Base-by-base conservation (phyloP, 2,329 filamentous ascomycete genomes). In the Colletotrichum lentis region DNA sequence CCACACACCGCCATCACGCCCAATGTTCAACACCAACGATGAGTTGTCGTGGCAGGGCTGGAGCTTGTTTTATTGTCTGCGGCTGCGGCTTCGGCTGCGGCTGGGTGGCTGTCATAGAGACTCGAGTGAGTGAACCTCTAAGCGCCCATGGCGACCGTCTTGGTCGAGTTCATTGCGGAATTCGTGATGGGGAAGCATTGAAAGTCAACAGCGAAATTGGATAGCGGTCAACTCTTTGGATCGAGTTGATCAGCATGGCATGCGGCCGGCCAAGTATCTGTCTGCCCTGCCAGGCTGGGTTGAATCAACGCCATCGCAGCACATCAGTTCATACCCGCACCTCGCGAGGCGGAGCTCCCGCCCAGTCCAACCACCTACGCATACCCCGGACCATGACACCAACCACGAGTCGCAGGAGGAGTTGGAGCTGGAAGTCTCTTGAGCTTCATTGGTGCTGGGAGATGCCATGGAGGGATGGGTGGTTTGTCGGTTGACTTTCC, bases 211-310 rank as follows among this genome's bases (percentile, higher is more conserved):
- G 44, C 20, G 16, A 62, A 22, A 11, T n/a, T 3, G 20, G 31
- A 35, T 16, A 24, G 31, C n/a, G 6, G 16, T 22, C 8, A 60
- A n/a, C 24, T 44, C 50, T 39, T 60, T 49, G 37, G 11, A 20
- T 61, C 35, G 20, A 44, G 18, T 6, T 31, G 50, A 22, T 14
- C 8, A 47, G 24, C 37, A 50, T 43, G 27, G 14, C 58, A 64
- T 43, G 37, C 41, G 22, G 24, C 8, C 16, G 12, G 46, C 20
- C 54, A 20, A 20, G n/a, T 52, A 20, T 12, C 35, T 35, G 50
- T 69, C 50, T 69, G 66, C 66, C 66, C 66, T 56, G 66, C 44
- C 44, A 66, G 50, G 62, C 41, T 27, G 46, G 31, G 20, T n/a
- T 49, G 20, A 22, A 11, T n/a, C 41, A 55, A 50, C 55, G 50